Evolutionary conservation across 1,284 basidiomycete genomes (phyloP).

Genomic region (Leccinum ambiguum): DNA sequence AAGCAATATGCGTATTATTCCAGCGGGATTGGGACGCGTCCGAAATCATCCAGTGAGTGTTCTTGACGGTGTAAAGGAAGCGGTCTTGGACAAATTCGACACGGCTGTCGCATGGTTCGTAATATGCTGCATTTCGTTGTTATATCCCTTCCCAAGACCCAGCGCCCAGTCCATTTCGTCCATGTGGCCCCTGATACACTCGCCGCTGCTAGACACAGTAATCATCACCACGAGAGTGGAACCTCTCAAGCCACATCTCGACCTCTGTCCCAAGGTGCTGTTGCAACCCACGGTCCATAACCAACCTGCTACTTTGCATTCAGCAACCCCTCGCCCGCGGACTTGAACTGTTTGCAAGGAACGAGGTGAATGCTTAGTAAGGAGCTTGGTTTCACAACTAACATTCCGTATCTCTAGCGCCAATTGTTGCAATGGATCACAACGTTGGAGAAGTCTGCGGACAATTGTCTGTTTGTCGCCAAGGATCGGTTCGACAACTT

Average conservation of each 20-base stretch:
- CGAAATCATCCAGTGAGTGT: conserved; percentile 21
- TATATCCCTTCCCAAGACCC: background rate
- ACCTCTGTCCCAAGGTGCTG: no score
- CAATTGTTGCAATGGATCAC: no score
- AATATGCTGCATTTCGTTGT: background rate
- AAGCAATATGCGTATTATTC: conserved; percentile 36
- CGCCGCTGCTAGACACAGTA: conserved; percentile 2
- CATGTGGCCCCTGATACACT: conserved; percentile 12
- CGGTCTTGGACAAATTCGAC: conserved; percentile 25
- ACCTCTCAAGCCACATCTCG: background rate
- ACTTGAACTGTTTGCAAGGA: no score
- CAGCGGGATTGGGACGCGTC: conserved; percentile 40
- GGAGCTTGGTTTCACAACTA: no score
- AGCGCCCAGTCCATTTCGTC: conserved; percentile 7
- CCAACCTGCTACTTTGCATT: no score
- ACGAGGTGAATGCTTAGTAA: no score
- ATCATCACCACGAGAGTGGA: conserved; percentile 5
- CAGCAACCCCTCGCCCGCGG: no score
- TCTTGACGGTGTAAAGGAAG: conserved; percentile 19
- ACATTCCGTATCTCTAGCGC: no score
- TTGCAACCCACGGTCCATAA: no score
- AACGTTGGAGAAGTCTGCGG: no score
- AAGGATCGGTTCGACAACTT: no score
- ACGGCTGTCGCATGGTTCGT: conserved; percentile 30
- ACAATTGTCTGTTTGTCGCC: no score